Base-by-base conservation (phyloP, 257 asterid genomes). In the Eustoma russellianum region DNA sequence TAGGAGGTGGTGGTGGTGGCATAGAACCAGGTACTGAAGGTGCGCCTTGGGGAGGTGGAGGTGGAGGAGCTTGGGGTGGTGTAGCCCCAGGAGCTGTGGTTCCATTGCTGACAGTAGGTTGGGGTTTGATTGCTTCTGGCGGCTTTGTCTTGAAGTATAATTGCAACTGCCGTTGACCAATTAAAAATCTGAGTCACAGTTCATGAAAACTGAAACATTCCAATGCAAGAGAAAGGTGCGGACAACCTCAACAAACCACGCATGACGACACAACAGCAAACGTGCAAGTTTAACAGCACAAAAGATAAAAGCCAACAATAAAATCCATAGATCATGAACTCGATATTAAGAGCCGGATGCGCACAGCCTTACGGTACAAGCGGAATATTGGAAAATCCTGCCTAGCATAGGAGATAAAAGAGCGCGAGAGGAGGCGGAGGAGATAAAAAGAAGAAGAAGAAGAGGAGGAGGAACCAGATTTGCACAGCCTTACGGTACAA, bases 61-160 rank as follows among this genome's bases (percentile, higher is more conserved):
- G 93, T 9, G 83, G 82, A 0, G 82, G 86, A 50, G 68, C 93
- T 56, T 85, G 95, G 17, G 97, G 87, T 56, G 92, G 95, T 0
- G 97, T 79, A 33, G 70, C 82, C 46, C 80, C 86, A 28, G 88
- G 85, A 52, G 79, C 82, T 46, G 75, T 12, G 8, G 77, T 62
- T 47, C 94, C 98, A 14, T 87, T 83, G 51, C 78, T 59, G 46
- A 93, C 72, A 52, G 91, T 46, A 18, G 76, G 74, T 46, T 53
- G 95, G 2, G 88, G 95, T 48, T 79, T 85, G 53, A 70, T 80
- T 13, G 79, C 40, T 66, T 92, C 99, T 0, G 75, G 94, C 3
- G 97, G 95, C 77, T 92, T 88, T 41, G 78, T 52, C 79, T 92
- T 92, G 80, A 92, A 80, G 68, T 80, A 78, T 46, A 80, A 63